Evolutionary conservation across 495 filamentous ascomycete genomes (phyloP).

Genomic region (Coniosporium apollinis): DNA sequence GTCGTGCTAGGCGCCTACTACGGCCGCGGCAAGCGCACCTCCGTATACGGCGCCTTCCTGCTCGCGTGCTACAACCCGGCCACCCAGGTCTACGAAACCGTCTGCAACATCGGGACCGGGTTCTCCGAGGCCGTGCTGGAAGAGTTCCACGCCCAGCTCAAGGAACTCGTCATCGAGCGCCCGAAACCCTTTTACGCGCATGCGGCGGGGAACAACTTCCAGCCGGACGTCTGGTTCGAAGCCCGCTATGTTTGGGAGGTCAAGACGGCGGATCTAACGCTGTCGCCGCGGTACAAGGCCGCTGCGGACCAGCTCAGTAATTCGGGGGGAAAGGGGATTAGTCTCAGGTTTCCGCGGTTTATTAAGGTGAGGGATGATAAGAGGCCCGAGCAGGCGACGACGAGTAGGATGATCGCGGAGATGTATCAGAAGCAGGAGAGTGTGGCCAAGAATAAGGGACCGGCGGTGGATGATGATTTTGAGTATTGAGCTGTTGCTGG

Average conservation of each 20-base stretch:
- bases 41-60: conserved; percentile 86
- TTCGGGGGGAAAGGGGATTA: conserved; percentile 68
- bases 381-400: conserved; percentile 82
- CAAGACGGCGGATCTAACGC: conserved; percentile 85
- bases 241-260: conserved; percentile 92
- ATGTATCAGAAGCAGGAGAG: conserved; percentile 94
- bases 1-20: conserved; percentile 91
- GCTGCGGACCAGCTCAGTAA: conserved; percentile 42
- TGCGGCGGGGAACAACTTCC: conserved; percentile 64
- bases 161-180: conserved; percentile 58
- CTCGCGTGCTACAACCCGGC: conserved; percentile 78
- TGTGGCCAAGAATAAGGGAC: conserved; percentile 57
- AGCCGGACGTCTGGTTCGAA: conserved; percentile 98
- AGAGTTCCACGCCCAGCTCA: conserved; percentile 58
- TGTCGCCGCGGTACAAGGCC: conserved; percentile 84
- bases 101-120: conserved; percentile 97
- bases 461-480: conserved; percentile 90
- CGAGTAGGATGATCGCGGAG: conserved; percentile 66
- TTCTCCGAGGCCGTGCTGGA: conserved; percentile 81
- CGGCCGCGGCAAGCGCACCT: conserved; percentile 88
- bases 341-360: conserved; percentile 78
- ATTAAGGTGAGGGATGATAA: conserved; percentile 86
- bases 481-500: conserved; percentile 90
- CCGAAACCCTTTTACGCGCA: conserved; percentile 92
- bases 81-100: conserved; percentile 70